Percentiles rank a stretch among this genome's conserved stretches.
Evolutionary conservation across 2,329 filamentous ascomycete genomes (phyloP).

Genomic region (Eurotiales sp.): DNA sequence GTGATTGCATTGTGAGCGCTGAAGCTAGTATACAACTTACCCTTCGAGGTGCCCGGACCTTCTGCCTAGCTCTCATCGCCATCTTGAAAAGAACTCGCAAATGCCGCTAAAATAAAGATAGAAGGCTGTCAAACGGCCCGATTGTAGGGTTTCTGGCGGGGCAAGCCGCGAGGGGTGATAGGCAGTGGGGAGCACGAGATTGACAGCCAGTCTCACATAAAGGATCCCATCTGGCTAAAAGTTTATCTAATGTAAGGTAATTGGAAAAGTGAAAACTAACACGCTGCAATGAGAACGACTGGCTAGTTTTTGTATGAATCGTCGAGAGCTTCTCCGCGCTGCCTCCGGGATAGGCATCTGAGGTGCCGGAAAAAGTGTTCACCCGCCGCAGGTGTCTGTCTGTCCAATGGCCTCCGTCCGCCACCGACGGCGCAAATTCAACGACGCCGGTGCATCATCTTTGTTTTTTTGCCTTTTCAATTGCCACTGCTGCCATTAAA

Average conservation of each 20-base stretch:
- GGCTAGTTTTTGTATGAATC: not conserved
- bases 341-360: conserved; percentile 22
- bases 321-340: conserved; percentile 6
- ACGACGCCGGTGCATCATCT: not conserved
- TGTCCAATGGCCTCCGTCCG: conserved; percentile 3
- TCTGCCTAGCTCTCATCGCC: conserved; percentile 55
- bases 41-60: conserved; percentile 64
- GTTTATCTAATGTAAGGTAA: not conserved
- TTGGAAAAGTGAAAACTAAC: not conserved
- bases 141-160: too few species aligned
- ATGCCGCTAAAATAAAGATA: not conserved
- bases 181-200: conserved; percentile 7
- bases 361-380: conserved; percentile 23
- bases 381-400: conserved; percentile 22
- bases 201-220: conserved; percentile 9
- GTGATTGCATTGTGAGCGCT: not conserved
- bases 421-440: not conserved
- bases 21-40: conserved; percentile 46
- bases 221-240: conserved; percentile 2
- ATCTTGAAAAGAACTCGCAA: conserved; percentile 29
- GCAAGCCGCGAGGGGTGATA: conserved; percentile 1
- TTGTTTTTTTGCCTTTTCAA: not conserved
- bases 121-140: too few species aligned
- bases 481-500: too few species aligned
- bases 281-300: not conserved